Conservation (phyloP, 2,329 filamentous ascomycete species). For the Boeremia exigua region DNA sequence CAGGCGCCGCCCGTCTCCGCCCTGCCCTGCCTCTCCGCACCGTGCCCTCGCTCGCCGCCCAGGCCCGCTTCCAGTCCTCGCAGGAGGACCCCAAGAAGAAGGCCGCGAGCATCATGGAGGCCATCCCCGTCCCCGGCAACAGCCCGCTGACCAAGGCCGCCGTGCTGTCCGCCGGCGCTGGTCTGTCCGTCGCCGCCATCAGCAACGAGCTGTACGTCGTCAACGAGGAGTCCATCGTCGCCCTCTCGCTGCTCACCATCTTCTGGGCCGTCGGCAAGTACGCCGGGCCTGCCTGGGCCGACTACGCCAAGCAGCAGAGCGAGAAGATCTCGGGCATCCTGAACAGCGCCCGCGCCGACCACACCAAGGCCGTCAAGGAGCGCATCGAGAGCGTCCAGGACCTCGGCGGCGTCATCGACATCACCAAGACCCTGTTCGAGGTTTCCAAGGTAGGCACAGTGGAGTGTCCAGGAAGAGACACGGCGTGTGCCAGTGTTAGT, state of each 20-base stretch:
- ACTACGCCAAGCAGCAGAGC: constrained; percentile 89
- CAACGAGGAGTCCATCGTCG: constrained; percentile 97
- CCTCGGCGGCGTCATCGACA: constrained; percentile 90
- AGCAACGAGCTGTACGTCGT: constrained; percentile 99
- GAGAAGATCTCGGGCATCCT: constrained; percentile 94
- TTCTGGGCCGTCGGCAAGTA: constrained; percentile 94
- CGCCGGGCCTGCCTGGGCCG: constrained; percentile 86
- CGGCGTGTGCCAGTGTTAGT: background rate
- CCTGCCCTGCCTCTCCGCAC: constrained; percentile 73
- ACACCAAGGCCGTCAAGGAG: constrained; percentile 92
- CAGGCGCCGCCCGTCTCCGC: constrained; percentile 90
- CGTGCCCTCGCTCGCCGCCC: constrained; percentile 75
- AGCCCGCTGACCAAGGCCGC: constrained; percentile 94
- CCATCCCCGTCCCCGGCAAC: constrained; percentile 91
- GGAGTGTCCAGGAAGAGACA: background rate
- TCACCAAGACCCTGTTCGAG: constrained; percentile 96
- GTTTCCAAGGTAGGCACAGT: constrained; percentile 85
- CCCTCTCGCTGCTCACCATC: constrained; percentile 89
- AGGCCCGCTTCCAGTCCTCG: constrained; percentile 76
- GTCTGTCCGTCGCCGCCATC: constrained; percentile 90
- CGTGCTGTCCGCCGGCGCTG: constrained; percentile 91
- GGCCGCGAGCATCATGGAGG: constrained; percentile 92
- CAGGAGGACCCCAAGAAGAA: constrained; percentile 93
- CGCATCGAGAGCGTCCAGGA: constrained; percentile 95
- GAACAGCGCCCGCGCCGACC: constrained; percentile 91